These are phyloP conservation scores for Mycena citricolor DNA, from an alignment of 1,284 basidiomycete species.

Conservation along the genomic window DNA sequence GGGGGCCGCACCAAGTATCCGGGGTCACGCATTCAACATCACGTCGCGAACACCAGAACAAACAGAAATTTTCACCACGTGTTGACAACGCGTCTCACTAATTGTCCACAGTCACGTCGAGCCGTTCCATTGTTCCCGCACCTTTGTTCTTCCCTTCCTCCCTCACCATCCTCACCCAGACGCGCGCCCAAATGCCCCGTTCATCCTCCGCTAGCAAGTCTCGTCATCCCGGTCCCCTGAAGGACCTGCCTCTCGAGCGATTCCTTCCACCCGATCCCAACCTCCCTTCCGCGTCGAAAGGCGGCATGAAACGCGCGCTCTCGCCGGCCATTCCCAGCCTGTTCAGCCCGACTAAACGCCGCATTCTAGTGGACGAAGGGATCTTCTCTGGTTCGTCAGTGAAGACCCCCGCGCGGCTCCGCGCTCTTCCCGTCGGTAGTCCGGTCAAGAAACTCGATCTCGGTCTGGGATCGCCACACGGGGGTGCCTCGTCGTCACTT, in stretches of 20 bases:
- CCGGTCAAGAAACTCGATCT: conserved; percentile 55
- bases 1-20: not conserved
- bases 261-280: conserved; percentile 42
- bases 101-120: not conserved
- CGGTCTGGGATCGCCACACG: conserved; percentile 28
- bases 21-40: not conserved
- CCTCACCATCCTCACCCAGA: conserved; percentile 20
- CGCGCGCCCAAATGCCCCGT: conserved; percentile 22
- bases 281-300: conserved; percentile 18
- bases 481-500: conserved; percentile 13
- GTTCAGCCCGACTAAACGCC: conserved; percentile 53
- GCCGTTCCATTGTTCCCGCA: not conserved
- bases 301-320: conserved; percentile 31
- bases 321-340: conserved; percentile 18
- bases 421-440: conserved; percentile 35
- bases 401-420: conserved; percentile 35
- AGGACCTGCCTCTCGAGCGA: conserved; percentile 56
- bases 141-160: conserved; percentile 7
- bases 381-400: conserved; percentile 38
- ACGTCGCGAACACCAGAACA: conserved; percentile 8
- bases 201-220: conserved; percentile 26
- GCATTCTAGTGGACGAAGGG: conserved; percentile 60
- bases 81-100: not conserved
- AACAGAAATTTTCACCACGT: not conserved
- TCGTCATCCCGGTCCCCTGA: conserved; percentile 47